Conservation (phyloP, 805 yeast genomes). For the Debaryomyces hansenii region DNA sequence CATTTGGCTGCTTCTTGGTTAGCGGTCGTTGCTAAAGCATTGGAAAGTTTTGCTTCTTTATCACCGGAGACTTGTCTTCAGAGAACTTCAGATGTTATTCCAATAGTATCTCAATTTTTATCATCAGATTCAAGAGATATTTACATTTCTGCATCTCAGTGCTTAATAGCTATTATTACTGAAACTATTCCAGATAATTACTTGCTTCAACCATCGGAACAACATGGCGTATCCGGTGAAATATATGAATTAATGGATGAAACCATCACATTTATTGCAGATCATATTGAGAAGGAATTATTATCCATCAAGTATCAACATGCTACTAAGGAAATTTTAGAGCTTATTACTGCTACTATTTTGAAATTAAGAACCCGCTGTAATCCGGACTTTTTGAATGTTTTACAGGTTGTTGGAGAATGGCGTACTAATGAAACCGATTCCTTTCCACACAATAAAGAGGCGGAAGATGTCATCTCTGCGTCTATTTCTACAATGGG, state of each 20-base stretch:
- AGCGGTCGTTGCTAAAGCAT: slow-evolving; percentile 87
- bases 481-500: slow-evolving; percentile 81
- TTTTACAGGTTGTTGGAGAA: slow-evolving; percentile 73
- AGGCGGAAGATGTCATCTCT: slow-evolving; percentile 78
- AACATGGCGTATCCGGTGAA: slow-evolving; percentile 43
- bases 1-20: slow-evolving; percentile 94
- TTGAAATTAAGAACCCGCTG: slow-evolving; percentile 62
- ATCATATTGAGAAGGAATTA: slow-evolving; percentile 53
- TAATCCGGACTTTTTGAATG: slow-evolving; percentile 67
- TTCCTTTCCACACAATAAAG: slow-evolving; percentile 65
- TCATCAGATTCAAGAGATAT: slow-evolving; percentile 65
- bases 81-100: slow-evolving; percentile 50
- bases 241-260: slow-evolving; percentile 58
- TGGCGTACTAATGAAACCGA: slow-evolving; percentile 80
- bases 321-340: slow-evolving; percentile 73
- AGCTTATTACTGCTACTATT: slow-evolving; percentile 62
- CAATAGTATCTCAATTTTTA: slow-evolving; percentile 62
- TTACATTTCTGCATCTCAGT: slow-evolving; percentile 77
- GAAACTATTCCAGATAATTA: slow-evolving; percentile 63
- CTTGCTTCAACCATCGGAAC: slow-evolving; percentile 51
- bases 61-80: slow-evolving; percentile 47
- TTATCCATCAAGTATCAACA: slow-evolving; percentile 73
- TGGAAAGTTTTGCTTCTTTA: slow-evolving; percentile 36
- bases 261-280: slow-evolving; percentile 51
- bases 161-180: slow-evolving; percentile 74